Conservation (phyloP, 2,329 filamentous ascomycete species). For the Talaromyces piceae region DNA sequence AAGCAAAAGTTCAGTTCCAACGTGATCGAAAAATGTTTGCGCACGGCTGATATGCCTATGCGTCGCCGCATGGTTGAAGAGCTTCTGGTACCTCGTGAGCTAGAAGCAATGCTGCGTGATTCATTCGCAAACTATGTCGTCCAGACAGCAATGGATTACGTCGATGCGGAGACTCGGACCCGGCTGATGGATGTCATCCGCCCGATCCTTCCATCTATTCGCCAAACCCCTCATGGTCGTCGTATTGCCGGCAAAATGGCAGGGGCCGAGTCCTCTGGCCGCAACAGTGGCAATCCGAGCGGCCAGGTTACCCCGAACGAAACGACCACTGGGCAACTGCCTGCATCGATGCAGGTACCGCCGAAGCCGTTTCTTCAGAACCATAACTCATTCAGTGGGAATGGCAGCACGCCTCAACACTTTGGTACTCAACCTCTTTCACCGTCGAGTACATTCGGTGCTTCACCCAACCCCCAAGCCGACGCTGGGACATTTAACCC, state of each 20-base stretch:
- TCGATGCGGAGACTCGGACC: slow-evolving; percentile 63
- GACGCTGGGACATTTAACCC: slow-evolving; percentile 27
- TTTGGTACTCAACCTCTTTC: slow-evolving; percentile 15
- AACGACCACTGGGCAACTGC: slow-evolving; percentile 28
- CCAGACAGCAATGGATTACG: slow-evolving; percentile 86
- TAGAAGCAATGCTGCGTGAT: slow-evolving; percentile 83
- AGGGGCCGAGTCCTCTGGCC: slow-evolving; percentile 42
- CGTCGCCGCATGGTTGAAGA: slow-evolving; percentile 80
- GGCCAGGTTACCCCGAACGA: slow-evolving; percentile 35
- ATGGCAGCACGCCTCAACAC: slow-evolving; percentile 16
- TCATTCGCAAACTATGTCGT: slow-evolving; percentile 97
- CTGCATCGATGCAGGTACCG: slow-evolving; percentile 21
- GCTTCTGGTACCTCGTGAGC: slow-evolving; percentile 64
- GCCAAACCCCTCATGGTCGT: slow-evolving; percentile 86
- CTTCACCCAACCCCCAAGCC: slow-evolving; percentile 20
- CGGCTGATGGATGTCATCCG: slow-evolving; percentile 77
- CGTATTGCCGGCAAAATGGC: slow-evolving; percentile 85
- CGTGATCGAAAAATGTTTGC: slow-evolving; percentile 92
- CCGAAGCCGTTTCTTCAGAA: slow-evolving; percentile 26
- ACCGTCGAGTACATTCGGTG: slow-evolving; percentile 12
- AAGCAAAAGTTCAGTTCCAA: slow-evolving; percentile 99
- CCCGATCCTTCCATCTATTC: slow-evolving; percentile 74
- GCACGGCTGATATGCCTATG: slow-evolving; percentile 67
- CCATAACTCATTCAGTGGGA: slow-evolving; percentile 20
- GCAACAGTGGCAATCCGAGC: slow-evolving; percentile 31